Percentiles rank a stretch among this genome's conserved stretches.
phyloP scores from a whole-genome alignment of 83 land plant species.

The Picea engelmannii region DNA sequence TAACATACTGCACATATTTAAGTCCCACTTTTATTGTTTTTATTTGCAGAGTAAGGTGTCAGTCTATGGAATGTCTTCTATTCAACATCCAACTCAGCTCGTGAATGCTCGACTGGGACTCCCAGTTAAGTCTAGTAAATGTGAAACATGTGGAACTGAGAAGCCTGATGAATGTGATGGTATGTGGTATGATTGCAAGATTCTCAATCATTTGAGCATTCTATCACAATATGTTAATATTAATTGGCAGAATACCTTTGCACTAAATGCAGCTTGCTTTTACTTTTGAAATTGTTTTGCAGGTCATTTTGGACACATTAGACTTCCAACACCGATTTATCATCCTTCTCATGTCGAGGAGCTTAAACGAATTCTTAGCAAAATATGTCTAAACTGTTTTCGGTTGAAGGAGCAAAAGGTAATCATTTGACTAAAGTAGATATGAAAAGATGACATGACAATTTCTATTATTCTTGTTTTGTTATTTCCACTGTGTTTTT shows the following conservation, averaged over 20 bases:
- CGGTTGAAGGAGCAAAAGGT: slow-evolving; percentile 54
- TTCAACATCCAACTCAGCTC: slow-evolving; percentile 56
- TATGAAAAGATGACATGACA: too few relatives aligned
- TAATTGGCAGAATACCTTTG: background rate
- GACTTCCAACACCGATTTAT: slow-evolving; percentile 62
- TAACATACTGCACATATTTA: too few relatives aligned
- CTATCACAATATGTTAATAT: background rate
- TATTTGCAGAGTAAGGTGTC: background rate
- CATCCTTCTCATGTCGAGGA: slow-evolving; percentile 62
- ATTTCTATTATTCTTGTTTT: too few relatives aligned
- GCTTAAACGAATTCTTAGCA: slow-evolving; percentile 38
- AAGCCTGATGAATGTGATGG: slow-evolving; percentile 72
- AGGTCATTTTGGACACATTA: slow-evolving; percentile 76
- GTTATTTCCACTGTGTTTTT: too few relatives aligned
- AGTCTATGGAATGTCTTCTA: slow-evolving; percentile 15
- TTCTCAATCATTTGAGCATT: background rate
- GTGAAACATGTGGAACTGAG: slow-evolving; percentile 70
- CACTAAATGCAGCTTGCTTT: background rate
- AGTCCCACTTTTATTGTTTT: background rate
- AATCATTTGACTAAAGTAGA: background rate
- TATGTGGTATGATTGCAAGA: background rate
- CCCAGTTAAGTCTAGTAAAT: slow-evolving; percentile 58
- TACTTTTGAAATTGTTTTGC: slow-evolving; percentile 19
- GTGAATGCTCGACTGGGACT: slow-evolving; percentile 58
- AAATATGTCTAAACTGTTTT: slow-evolving; percentile 62